These are phyloP conservation scores for Artemisia argyi DNA, from an alignment of 129 eudicot genomes.

Conservation along the genomic window DNA sequence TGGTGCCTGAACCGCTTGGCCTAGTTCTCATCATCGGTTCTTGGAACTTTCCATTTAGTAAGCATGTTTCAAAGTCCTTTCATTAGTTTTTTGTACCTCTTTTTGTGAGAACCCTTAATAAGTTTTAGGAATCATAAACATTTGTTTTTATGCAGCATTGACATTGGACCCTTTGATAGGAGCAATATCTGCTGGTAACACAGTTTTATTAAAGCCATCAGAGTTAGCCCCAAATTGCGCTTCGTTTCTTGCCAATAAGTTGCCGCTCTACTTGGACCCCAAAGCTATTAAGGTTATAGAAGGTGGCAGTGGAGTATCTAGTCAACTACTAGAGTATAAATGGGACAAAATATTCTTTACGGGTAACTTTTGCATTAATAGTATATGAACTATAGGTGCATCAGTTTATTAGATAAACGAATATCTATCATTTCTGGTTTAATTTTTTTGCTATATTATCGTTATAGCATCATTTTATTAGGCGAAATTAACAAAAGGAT, in stretches of 20 bases:
- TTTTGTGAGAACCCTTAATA: neutral
- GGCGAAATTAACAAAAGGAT: too few relatives aligned
- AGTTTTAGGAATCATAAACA: slow-evolving; percentile 1
- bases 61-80: slow-evolving; percentile 24
- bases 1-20: slow-evolving; percentile 88
- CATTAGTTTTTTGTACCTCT: neutral
- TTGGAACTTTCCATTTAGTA: slow-evolving; percentile 90
- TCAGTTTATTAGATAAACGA: neutral
- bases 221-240: slow-evolving; percentile 77
- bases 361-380: slow-evolving; percentile 26
- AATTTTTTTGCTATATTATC: too few relatives aligned
- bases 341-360: slow-evolving; percentile 98
- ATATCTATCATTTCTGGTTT: too few relatives aligned
- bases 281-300: slow-evolving; percentile 68
- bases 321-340: slow-evolving; percentile 49
- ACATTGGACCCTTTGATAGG: slow-evolving; percentile 87
- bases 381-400: neutral
- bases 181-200: slow-evolving; percentile 94
- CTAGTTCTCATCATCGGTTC: slow-evolving; percentile 65
- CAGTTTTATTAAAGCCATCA: slow-evolving; percentile 75
- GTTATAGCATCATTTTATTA: too few relatives aligned
- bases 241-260: slow-evolving; percentile 55
- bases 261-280: slow-evolving; percentile 73
- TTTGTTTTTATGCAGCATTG: slow-evolving; percentile 50
- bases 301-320: slow-evolving; percentile 68